Conservation (phyloP, 208 protist genomes). For the Crithidia expoeki region DNA sequence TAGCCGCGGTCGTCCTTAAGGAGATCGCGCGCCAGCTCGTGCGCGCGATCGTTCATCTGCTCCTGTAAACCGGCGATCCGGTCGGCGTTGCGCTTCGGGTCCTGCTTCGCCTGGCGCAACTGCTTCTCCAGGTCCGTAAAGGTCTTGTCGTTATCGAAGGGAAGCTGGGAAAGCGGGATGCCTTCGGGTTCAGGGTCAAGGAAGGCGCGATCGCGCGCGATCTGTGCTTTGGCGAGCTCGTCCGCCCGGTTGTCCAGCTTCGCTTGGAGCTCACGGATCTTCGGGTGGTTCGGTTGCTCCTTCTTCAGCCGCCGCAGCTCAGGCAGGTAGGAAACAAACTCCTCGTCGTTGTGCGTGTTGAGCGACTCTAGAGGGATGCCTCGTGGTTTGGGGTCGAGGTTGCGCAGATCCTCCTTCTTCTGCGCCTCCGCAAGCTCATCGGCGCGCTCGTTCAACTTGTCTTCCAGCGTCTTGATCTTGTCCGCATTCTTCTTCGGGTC, state of each 20-base stretch:
- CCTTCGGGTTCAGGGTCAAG: slow-evolving; percentile 72
- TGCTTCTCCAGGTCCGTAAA: slow-evolving; percentile 76
- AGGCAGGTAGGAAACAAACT: slow-evolving; percentile 56
- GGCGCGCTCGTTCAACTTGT: slow-evolving; percentile 64
- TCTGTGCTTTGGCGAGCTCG: slow-evolving; percentile 56
- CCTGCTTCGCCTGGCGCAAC: slow-evolving; percentile 51
- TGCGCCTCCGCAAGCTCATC: slow-evolving; percentile 62
- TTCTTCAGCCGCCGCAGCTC: slow-evolving; percentile 74
- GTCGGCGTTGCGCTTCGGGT: slow-evolving; percentile 53
- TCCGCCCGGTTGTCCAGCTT: slow-evolving; percentile 57
- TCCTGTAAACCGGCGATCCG: slow-evolving; percentile 56
- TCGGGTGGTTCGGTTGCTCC: slow-evolving; percentile 52
- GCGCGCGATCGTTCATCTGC: slow-evolving; percentile 62
- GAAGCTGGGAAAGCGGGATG: slow-evolving; percentile 61
- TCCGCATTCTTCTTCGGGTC: slow-evolving; percentile 56
- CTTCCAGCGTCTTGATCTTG: slow-evolving; percentile 63
- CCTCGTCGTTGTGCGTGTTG: slow-evolving; percentile 60
- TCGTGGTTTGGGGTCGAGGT: slow-evolving; percentile 54
- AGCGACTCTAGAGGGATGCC: slow-evolving; percentile 67
- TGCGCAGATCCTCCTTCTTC: slow-evolving; percentile 58
- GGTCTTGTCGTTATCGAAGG: slow-evolving; percentile 60
- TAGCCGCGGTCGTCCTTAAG: slow-evolving; percentile 71
- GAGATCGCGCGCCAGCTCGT: slow-evolving; percentile 63
- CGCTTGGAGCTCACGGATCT: slow-evolving; percentile 51
- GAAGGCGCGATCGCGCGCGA: slow-evolving; percentile 61